Evolutionary conservation across 2,329 filamentous ascomycete genomes (phyloP).

Genomic region (Penicillium sp.): DNA sequence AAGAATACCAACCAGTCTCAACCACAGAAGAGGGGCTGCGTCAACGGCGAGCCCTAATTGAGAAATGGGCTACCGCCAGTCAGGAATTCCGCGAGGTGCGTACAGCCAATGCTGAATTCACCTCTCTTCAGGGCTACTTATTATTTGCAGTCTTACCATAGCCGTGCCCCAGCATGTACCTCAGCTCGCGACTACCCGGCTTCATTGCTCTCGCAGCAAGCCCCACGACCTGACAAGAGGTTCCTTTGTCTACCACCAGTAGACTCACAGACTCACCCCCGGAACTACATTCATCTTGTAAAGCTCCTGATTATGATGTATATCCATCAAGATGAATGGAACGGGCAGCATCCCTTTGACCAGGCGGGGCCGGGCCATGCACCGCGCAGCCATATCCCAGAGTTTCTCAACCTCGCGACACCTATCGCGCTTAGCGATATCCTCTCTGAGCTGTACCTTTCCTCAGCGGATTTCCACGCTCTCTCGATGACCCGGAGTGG

Average conservation of each 20-base stretch:
- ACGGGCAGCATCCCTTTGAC: conserved; percentile 1
- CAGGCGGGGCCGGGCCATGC: background rate
- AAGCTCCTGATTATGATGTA: background rate
- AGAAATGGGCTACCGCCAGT: conserved; percentile 4
- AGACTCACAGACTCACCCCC: background rate
- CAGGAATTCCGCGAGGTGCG: conserved; percentile 6
- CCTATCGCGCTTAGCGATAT: background rate
- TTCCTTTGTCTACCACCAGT: background rate
- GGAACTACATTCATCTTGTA: background rate
- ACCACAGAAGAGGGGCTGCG: conserved; percentile 3
- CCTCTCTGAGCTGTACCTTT: background rate
- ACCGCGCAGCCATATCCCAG: background rate
- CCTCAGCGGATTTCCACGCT: too few relatives aligned
- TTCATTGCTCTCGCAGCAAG: background rate
- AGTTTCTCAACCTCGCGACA: background rate
- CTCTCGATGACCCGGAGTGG: too few relatives aligned
- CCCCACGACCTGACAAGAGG: background rate
- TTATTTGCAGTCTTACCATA: conserved; percentile 1
- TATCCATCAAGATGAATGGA: background rate
- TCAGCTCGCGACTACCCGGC: background rate
- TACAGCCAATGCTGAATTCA: background rate
- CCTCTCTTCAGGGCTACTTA: background rate
- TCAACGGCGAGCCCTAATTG: conserved; percentile 2
- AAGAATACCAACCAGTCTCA: conserved; percentile 2
- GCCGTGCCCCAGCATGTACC: background rate